phyloP scores from a whole-genome alignment of 139 green algal species.

The Micractinium conductrix region DNA sequence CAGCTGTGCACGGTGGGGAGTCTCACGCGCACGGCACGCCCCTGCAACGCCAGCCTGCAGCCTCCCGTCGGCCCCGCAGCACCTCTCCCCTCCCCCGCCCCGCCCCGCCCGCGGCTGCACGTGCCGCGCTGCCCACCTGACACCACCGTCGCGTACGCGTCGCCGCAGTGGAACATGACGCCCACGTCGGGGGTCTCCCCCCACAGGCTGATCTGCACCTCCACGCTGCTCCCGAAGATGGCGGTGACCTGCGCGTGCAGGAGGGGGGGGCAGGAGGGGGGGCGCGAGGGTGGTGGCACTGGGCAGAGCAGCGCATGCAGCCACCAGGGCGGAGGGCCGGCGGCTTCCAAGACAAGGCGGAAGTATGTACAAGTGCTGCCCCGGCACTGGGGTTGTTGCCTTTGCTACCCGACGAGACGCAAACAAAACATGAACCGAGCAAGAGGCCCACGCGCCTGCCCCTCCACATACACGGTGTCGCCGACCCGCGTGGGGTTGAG shows the following conservation, averaged over 20 bases:
- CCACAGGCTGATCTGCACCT: slow-evolving; percentile 81
- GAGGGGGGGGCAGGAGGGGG: background rate
- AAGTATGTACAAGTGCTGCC: no score
- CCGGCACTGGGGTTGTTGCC: no score
- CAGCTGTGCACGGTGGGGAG: no score
- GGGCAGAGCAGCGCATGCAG: background rate
- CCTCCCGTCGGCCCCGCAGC: no score
- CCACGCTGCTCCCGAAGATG: slow-evolving; percentile 76
- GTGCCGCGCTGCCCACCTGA: slow-evolving; percentile 38
- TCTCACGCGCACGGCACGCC: no score
- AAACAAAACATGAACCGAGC: no score
- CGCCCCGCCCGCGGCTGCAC: no score
- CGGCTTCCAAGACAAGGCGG: no score
- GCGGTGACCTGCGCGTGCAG: slow-evolving; percentile 66
- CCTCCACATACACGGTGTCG: slow-evolving; percentile 81
- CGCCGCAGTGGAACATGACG: slow-evolving; percentile 74
- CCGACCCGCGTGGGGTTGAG: slow-evolving; percentile 70
- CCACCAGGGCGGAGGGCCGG: no score
- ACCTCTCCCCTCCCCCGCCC: no score
- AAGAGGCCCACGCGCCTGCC: slow-evolving; percentile 58
- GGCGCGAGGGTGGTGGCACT: background rate
- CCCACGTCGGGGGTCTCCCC: slow-evolving; percentile 67
- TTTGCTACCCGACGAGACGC: no score
- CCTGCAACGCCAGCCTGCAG: no score
- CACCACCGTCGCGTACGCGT: slow-evolving; percentile 80